phyloP scores from a whole-genome alignment of 495 filamentous ascomycete species.

The Aspergillus indologenus region DNA sequence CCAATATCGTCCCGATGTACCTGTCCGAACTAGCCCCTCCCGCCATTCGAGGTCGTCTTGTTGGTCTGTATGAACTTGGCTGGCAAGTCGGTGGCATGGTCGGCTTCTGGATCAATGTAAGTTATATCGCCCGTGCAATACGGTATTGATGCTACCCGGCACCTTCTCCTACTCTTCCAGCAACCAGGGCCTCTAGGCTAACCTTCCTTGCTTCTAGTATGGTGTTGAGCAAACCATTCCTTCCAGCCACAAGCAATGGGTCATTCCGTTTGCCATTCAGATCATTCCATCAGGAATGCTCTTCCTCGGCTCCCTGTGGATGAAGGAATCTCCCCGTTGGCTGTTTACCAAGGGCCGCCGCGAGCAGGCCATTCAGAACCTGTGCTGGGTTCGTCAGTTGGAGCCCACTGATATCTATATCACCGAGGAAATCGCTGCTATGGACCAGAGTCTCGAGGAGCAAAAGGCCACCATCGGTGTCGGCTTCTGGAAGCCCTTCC shows the following conservation, averaged over 20 bases:
- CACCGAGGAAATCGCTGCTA: conserved; percentile 59
- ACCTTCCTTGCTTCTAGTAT: conserved; percentile 27
- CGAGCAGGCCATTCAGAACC: conserved; percentile 53
- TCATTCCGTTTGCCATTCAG: conserved; percentile 55
- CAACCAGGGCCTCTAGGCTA: conserved; percentile 15
- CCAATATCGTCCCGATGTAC: conserved; percentile 74
- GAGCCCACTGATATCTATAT: conserved; percentile 59
- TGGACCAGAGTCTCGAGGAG: conserved; percentile 57
- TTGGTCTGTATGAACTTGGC: conserved; percentile 70
- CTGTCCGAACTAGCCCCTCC: conserved; percentile 76
- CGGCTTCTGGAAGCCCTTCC: conserved; percentile 68
- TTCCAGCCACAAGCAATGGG: conserved; percentile 46
- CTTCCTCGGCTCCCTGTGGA: conserved; percentile 44
- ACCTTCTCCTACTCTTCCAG: background rate
- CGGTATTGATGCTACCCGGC: background rate
- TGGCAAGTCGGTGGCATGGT: conserved; percentile 71
- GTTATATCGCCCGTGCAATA: conserved; percentile 7
- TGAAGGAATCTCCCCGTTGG: conserved; percentile 58
- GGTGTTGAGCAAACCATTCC: conserved; percentile 35
- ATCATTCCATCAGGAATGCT: conserved; percentile 51
- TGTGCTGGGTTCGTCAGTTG: conserved; percentile 64
- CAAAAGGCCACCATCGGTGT: conserved; percentile 53
- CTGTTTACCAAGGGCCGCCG: conserved; percentile 47
- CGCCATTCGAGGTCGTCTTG: conserved; percentile 73
- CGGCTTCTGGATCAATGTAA: conserved; percentile 69